These are phyloP conservation scores for Salvia sclarea DNA, from an alignment of 305 asterid genomes.

Conservation along the genomic window DNA sequence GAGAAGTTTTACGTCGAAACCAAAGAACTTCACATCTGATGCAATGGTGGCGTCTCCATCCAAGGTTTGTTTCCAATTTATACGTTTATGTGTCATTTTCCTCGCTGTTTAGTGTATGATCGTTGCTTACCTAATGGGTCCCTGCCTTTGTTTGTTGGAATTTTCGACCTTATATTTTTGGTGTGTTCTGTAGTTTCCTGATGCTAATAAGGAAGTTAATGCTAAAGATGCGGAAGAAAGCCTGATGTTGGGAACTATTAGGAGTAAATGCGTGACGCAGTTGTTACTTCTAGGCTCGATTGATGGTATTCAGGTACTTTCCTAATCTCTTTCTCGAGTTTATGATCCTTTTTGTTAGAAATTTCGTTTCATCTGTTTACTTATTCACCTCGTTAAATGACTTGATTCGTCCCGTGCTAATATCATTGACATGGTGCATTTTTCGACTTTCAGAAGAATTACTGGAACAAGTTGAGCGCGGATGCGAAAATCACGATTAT, in stretches of 20 bases:
- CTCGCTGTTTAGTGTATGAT: constrained; percentile 12
- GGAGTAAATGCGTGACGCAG: constrained; percentile 98
- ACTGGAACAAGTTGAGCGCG: constrained; percentile 80
- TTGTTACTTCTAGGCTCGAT: constrained; percentile 87
- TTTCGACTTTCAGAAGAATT: constrained; percentile 71
- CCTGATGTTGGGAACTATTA: constrained; percentile 56
- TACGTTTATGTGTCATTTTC: constrained; percentile 9
- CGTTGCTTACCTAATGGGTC: constrained; percentile 16
- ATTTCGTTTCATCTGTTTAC: constrained; percentile 8
- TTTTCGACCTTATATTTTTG: constrained; percentile 22
- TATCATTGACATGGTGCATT: constrained; percentile 3
- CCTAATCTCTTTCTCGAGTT: constrained; percentile 17
- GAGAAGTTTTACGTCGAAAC: constrained; percentile 87
- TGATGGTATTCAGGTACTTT: constrained; percentile 93
- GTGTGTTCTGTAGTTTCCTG: constrained; percentile 55
- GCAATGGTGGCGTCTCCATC: constrained; percentile 53
- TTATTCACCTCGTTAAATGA: constrained; percentile 13
- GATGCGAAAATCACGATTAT: constrained; percentile 69
- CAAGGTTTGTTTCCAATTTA: constrained; percentile 52
- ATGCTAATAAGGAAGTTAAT: constrained; percentile 52
- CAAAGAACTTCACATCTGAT: constrained; percentile 59
- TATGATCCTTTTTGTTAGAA: constrained; percentile 14
- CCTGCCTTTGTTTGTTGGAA: constrained; percentile 19
- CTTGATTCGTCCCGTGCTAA: not conserved
- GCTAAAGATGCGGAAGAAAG: constrained; percentile 67